A percentile compares a stretch with the other conserved stretches of the same genome.
These are phyloP conservation scores for Magnaporthiopsis rhizophila DNA, from an alignment of 2,329 filamentous ascomycete genomes.

Conservation along the genomic window DNA sequence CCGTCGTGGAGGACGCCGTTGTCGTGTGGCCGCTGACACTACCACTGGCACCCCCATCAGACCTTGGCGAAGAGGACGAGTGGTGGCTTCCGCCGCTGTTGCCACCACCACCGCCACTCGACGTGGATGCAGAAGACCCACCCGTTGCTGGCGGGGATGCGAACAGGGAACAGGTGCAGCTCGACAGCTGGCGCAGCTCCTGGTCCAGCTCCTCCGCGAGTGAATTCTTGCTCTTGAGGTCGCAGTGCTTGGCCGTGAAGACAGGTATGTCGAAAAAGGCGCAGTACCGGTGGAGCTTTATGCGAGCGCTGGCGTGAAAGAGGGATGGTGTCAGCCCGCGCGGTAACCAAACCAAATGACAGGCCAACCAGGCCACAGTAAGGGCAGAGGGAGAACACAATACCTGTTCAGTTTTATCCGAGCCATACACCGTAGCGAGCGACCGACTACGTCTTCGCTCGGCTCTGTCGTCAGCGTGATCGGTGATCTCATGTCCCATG, in stretches of 20 bases:
- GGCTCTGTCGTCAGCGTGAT: slow-evolving; percentile 27
- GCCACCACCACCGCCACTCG: background rate
- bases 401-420: slow-evolving; percentile 43
- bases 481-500: slow-evolving; percentile 24
- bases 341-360: background rate
- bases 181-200: slow-evolving; percentile 16
- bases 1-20: slow-evolving; percentile 9
- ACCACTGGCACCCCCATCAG: slow-evolving; percentile 1
- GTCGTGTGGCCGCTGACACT: background rate
- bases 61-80: slow-evolving; percentile 1
- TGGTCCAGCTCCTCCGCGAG: slow-evolving; percentile 1
- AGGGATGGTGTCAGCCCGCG: slow-evolving; percentile 1
- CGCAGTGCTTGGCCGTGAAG: slow-evolving; percentile 40
- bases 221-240: slow-evolving; percentile 27
- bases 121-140: background rate
- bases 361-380: background rate
- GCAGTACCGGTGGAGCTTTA: slow-evolving; percentile 43
- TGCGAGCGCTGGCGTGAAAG: slow-evolving; percentile 31
- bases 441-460: slow-evolving; percentile 31
- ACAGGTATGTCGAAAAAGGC: slow-evolving; percentile 43
- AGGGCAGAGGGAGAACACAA: background rate
- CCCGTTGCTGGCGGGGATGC: slow-evolving; percentile 7
- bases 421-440: slow-evolving; percentile 36
- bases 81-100: background rate
- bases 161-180: slow-evolving; percentile 23